Conservation (phyloP, 805 yeast species). For the Candida verbasci region DNA sequence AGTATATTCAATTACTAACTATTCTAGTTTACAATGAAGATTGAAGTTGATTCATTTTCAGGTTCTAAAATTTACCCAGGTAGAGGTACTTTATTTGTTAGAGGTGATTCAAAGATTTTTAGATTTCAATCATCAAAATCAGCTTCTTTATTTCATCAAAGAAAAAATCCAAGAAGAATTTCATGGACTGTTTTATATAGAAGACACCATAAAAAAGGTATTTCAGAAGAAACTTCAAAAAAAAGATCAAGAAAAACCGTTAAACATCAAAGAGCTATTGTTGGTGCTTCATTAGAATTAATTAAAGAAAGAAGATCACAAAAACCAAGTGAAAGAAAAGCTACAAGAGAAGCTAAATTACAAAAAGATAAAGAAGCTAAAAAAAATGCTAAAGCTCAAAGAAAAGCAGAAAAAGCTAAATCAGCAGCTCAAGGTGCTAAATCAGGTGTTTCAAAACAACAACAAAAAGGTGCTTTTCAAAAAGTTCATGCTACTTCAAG, state of each 20-base stretch:
- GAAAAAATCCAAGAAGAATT: conserved; percentile 99
- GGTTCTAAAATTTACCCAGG: conserved; percentile 99
- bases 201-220: conserved; percentile 99
- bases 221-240: conserved; percentile 96
- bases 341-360: conserved; percentile 89
- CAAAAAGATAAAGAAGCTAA: conserved; percentile 80
- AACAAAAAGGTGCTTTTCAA: conserved; percentile 97
- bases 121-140: conserved; percentile 98
- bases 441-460: conserved; percentile 75
- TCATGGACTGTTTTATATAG: conserved; percentile 99
- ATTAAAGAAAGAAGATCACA: conserved; percentile 95
- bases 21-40: conserved; percentile 69
- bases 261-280: conserved; percentile 98
- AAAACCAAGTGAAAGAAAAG: conserved; percentile 98
- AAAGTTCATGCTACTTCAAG: conserved; percentile 96
- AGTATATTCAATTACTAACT: conserved; percentile 33
- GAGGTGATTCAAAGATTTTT: conserved; percentile 99
- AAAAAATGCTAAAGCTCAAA: conserved; percentile 89
- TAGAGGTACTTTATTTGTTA: conserved; percentile 97
- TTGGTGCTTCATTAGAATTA: conserved; percentile 98
- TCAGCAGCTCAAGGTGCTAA: conserved; percentile 68
- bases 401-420: conserved; percentile 91
- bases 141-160: conserved; percentile 97
- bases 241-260: conserved; percentile 96
- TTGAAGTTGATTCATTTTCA: conserved; percentile 99